Evolutionary conservation across 768 basidiomycete species (phyloP).

Genomic region (Termitomyces sp.): DNA sequence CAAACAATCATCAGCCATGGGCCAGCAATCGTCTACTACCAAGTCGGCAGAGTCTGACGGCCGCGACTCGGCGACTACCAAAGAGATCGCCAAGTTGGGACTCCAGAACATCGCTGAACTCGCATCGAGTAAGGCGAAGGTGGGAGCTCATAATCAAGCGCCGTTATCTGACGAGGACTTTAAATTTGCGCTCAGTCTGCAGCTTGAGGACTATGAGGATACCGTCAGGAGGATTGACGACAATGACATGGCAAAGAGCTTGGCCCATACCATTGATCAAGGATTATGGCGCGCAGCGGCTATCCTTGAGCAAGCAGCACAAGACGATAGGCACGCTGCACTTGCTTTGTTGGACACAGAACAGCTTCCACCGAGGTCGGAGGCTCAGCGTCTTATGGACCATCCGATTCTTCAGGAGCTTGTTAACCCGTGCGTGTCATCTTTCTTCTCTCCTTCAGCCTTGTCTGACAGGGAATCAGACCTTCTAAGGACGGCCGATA

Average conservation of each 20-base stretch:
- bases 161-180: conserved; percentile 19
- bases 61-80: conserved; percentile 1
- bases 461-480: neutral
- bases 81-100: conserved; percentile 6
- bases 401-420: neutral
- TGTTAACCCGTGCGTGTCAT: neutral
- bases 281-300: conserved; percentile 5
- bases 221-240: conserved; percentile 8
- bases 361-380: conserved; percentile 10
- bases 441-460: neutral
- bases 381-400: conserved; percentile 15
- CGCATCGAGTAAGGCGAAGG: conserved; percentile 17
- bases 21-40: neutral
- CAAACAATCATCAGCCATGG: conserved; percentile 3
- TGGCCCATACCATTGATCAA: conserved; percentile 15
- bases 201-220: conserved; percentile 9
- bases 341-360: conserved; percentile 4
- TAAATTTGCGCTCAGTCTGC: conserved; percentile 16
- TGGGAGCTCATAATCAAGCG: conserved; percentile 7
- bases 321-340: conserved; percentile 18
- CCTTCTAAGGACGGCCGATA: neutral
- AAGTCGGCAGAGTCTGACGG: neutral
- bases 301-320: conserved; percentile 12
- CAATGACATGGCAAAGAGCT: conserved; percentile 9
- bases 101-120: conserved; percentile 12